These are phyloP conservation scores for Elongisporangium anandrum DNA, from an alignment of 352 stramenopile species.

Conservation along the genomic window DNA sequence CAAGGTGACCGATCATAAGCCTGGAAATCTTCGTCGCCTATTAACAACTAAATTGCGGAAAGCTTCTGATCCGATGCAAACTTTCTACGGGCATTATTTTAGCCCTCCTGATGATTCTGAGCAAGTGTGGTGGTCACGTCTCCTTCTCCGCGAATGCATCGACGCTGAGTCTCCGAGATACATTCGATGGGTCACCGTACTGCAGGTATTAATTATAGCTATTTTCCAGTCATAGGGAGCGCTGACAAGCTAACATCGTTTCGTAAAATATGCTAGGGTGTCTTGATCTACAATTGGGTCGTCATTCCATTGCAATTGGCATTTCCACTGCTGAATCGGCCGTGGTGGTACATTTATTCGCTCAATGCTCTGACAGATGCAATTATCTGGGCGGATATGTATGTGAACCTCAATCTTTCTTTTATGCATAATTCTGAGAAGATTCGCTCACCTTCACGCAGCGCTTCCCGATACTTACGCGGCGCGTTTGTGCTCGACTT, in stretches of 20 bases:
- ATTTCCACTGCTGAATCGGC: constrained; percentile 36
- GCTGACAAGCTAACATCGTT: too few species aligned
- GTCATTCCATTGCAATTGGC: constrained; percentile 45
- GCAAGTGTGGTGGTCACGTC: constrained; percentile 3
- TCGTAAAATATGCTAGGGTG: too few species aligned
- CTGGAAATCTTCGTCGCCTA: constrained; percentile 4
- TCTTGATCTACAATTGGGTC: constrained; percentile 38
- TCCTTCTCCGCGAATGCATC: constrained; percentile 30
- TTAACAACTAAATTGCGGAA: constrained; percentile 14
- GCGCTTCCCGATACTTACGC: constrained; percentile 30
- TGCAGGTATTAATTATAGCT: constrained; percentile 13
- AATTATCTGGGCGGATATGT: constrained; percentile 30
- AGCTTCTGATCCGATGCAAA: constrained; percentile 6
- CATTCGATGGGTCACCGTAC: constrained; percentile 44
- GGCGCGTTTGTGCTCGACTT: constrained; percentile 36
- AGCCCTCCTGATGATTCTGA: not conserved
- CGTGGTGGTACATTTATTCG: constrained; percentile 21
- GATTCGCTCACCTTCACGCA: constrained; percentile 37
- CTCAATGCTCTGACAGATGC: constrained; percentile 28
- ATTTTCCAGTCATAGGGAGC: not conserved
- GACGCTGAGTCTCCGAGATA: constrained; percentile 41
- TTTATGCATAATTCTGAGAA: constrained; percentile 49
- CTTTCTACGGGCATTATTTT: constrained; percentile 15
- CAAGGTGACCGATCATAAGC: not conserved
- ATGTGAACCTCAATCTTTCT: constrained; percentile 59